Base-by-base conservation (phyloP, 2,329 filamentous ascomycete genomes). In the Bipolaris zeicola region DNA sequence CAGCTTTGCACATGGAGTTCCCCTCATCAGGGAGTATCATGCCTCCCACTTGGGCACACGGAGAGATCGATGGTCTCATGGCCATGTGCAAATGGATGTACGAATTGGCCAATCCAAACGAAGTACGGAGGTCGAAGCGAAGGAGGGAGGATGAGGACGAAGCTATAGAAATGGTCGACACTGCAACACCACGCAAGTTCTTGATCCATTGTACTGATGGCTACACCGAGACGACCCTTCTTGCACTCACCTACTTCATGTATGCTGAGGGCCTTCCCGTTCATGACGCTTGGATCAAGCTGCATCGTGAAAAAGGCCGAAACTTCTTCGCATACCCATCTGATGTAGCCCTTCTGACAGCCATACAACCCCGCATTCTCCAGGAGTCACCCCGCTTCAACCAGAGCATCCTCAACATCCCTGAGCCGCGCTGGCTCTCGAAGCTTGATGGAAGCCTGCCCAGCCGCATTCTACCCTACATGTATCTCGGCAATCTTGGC, bases 311-410 rank as follows among this genome's bases (percentile, higher is more conserved):
- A 11, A 91, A 90, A 74, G 83, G 86, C 53, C 89, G 95, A 57
- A 98, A 99, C 72, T 97, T 98, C 79, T 99, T 99, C 72, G 92
- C 95, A 0, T 98, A 98, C 66, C 89, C 91, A 1, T 91, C 91
- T 0, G 95, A 99, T 71, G 92, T 97, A 16, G 85, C 89, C 3
- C 82, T 97, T 10, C 78, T 98, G n/a, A 87, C 84, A 1, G 85
- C 86, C 4, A 89, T 97, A 36, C 87, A 94, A 57, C 85, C 87
- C 18, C 88, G 90, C 13, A 81, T 98, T 13, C 81, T 97, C 20
- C 82, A 83, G 43, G 87, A 89, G 57, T 92, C 90, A 0, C 91
- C 91, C 0, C 68, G 66, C 11, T 75, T 70, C 69, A 74, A 61
- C 67, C 80, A 80, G 22, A 82, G 83, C 61, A 80, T 82, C 37